Percentiles rank a stretch among this genome's conserved stretches.
Evolutionary conservation across 345 rosid genomes (phyloP).

Genomic region (Psidium friedrichsthalianum): DNA sequence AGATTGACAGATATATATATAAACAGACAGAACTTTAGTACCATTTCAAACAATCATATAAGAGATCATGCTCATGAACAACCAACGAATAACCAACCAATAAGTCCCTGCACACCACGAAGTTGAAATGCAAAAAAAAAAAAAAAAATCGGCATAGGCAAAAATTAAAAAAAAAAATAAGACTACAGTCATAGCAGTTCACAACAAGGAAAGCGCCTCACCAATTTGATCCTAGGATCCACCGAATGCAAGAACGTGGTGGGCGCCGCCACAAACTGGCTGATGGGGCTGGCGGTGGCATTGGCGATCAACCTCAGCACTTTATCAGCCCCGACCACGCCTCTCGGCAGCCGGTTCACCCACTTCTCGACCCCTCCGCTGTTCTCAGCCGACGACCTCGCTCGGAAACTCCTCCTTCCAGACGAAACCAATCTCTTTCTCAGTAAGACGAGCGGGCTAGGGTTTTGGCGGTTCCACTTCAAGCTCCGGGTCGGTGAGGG

Average conservation of each 20-base stretch:
- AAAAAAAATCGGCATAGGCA: too few relatives aligned
- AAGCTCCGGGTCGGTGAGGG: neutral
- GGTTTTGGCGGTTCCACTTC: neutral
- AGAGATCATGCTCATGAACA: neutral
- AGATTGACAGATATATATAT: neutral
- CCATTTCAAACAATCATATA: neutral
- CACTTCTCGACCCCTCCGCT: constrained; percentile 34
- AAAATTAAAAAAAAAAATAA: too few relatives aligned
- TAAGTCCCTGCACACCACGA: neutral
- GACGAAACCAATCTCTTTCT: neutral
- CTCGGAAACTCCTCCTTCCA: constrained; percentile 9
- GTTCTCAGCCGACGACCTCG: constrained; percentile 23
- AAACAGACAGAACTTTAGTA: neutral
- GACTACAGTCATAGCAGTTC: neutral
- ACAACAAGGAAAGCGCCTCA: constrained; percentile 2
- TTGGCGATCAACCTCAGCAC: constrained; percentile 58
- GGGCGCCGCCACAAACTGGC: constrained; percentile 79
- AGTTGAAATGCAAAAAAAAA: neutral
- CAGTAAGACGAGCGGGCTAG: constrained; percentile 5
- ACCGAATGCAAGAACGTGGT: constrained; percentile 72
- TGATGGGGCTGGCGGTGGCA: constrained; percentile 81
- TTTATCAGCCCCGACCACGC: constrained; percentile 56
- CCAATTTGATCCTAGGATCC: constrained; percentile 85
- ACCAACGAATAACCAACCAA: neutral
- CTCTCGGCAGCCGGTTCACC: constrained; percentile 52